phyloP scores from a whole-genome alignment of 805 yeast species.

The Priceomyces haplophilus region DNA sequence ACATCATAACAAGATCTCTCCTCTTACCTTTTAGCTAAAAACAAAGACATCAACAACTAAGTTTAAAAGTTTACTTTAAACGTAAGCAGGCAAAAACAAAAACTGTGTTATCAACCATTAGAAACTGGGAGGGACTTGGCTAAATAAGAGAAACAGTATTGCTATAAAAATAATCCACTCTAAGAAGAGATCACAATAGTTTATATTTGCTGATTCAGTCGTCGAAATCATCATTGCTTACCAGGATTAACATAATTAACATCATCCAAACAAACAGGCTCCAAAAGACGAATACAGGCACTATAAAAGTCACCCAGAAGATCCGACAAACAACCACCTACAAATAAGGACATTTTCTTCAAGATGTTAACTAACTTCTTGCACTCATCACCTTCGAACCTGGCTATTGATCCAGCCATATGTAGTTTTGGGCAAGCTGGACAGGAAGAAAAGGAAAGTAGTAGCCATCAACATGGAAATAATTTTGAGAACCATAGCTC shows the following conservation, averaged over 20 bases:
- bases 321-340: not conserved
- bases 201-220: not conserved
- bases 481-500: not conserved
- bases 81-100: not conserved
- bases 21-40: not conserved
- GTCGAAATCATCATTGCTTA: too few relatives aligned
- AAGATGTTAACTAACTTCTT: constrained; percentile 28
- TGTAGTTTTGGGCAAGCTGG: constrained; percentile 17
- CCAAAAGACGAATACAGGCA: not conserved
- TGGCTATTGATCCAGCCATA: constrained; percentile 33
- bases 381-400: constrained; percentile 36
- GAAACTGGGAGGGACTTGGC: not conserved
- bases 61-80: not conserved
- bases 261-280: too few relatives aligned
- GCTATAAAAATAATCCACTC: not conserved
- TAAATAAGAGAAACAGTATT: not conserved
- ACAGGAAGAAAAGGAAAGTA: constrained; percentile 6
- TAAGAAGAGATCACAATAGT: not conserved
- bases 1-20: not conserved
- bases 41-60: not conserved
- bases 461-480: constrained; percentile 3
- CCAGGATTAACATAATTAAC: too few relatives aligned
- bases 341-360: not conserved
- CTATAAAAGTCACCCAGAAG: not conserved
- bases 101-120: not conserved